Evolutionary conservation across 2,329 filamentous ascomycete species (phyloP), one percentile per base, ranked within the genome.

Genomic region (Calonectria henricotiae): DNA sequence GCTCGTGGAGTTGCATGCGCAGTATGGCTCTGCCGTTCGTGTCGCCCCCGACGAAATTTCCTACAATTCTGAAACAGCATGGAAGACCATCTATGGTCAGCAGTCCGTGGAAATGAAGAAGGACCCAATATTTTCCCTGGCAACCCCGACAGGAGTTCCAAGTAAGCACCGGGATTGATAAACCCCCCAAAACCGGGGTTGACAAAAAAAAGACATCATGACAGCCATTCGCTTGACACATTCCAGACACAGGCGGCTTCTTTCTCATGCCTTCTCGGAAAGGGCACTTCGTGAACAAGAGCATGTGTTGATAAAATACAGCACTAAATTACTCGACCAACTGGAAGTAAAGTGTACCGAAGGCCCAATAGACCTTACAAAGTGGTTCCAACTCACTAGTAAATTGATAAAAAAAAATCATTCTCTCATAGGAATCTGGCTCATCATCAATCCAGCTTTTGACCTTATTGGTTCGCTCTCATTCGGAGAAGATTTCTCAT

Each of bases 261-360:
- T 75, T 11, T 58, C 73, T 0, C 72, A 75, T 55, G 73, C 73
- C 3, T 74, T 75, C 32, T 75, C 73, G 0, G 72, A 75, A 37
- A 75, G 68, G n/a, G 73, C 72, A 2, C 70, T 75, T 23, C 67
- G 72, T 1, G 73, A 75, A 12, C 73, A 75, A 58, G 73, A 75
- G 43, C 55, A 41, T 4, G 54, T 74, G n/a, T 32, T 75, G 17
- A 63, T 68, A 3, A 63, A 71, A 27, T 75, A 74, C 25, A 71
- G 72, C 15, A 70, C 71, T 4, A 73, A 66, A 41, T 58, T 75
- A 3, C 69, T 73, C 1, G 37, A 51, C 12, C 72, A 73, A 27
- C n/a, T 75, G 1, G 67, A 74, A 13, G 20, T 27, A 15, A 63
- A 58, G 15, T 51, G 68, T 15, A 12, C 44, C 1, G n/a, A 32